These are phyloP conservation scores for Hypoxylon sp. DNA, from an alignment of 2,329 filamentous ascomycete genomes.

Conservation along the genomic window DNA sequence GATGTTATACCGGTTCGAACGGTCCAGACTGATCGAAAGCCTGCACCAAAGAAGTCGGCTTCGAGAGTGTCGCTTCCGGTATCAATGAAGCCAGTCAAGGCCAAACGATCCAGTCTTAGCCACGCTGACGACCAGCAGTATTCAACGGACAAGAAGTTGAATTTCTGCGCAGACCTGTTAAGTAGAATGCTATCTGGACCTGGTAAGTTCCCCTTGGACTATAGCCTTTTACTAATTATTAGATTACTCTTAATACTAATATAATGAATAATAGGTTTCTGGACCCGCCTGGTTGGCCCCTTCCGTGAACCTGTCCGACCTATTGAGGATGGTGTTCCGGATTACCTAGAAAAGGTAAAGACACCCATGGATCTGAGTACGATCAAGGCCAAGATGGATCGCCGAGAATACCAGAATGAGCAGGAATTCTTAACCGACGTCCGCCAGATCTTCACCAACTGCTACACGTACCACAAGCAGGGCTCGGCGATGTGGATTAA, in stretches of 20 bases:
- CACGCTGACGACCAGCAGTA: slow-evolving; percentile 53
- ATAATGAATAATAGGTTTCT: slow-evolving; percentile 65
- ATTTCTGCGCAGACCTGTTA: slow-evolving; percentile 72
- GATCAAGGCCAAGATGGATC: slow-evolving; percentile 73
- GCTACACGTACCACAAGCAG: slow-evolving; percentile 74
- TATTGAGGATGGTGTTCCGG: slow-evolving; percentile 69
- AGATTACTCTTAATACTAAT: slow-evolving; percentile 13
- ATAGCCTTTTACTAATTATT: background rate
- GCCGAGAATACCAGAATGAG: slow-evolving; percentile 65
- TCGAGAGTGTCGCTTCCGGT: slow-evolving; percentile 53
- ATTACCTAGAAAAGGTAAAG: slow-evolving; percentile 73
- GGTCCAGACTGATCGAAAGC: slow-evolving; percentile 38
- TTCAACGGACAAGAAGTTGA: slow-evolving; percentile 64
- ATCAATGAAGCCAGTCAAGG: slow-evolving; percentile 49
- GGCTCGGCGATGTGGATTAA: slow-evolving; percentile 68
- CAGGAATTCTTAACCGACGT: slow-evolving; percentile 71
- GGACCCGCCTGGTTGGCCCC: slow-evolving; percentile 75
- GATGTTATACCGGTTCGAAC: slow-evolving; percentile 51
- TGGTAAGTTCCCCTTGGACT: slow-evolving; percentile 58
- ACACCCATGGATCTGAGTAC: slow-evolving; percentile 74
- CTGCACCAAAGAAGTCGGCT: slow-evolving; percentile 51
- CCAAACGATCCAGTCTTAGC: slow-evolving; percentile 53
- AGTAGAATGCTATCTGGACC: slow-evolving; percentile 74
- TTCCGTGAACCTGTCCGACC: slow-evolving; percentile 74
- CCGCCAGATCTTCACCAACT: slow-evolving; percentile 74